Base-by-base conservation (phyloP, 768 basidiomycete genomes). In the Rhodotorula taiwanensis region DNA sequence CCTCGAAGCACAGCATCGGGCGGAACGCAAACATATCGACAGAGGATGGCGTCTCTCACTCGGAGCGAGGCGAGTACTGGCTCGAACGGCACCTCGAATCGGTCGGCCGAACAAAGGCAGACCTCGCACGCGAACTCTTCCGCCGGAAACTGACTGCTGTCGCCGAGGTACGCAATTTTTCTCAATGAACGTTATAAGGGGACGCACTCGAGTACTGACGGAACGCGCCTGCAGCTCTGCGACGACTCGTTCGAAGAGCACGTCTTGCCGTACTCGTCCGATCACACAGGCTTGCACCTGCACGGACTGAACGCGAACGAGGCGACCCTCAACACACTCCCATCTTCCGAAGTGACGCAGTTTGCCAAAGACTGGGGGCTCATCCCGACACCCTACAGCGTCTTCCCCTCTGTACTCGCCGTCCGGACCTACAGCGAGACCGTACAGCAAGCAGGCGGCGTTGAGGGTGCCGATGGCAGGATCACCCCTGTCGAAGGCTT, bases 241-340 rank as follows among this genome's bases (percentile, higher is more conserved):
- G 95, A 99, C 72, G 95, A 99, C 76, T 82, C 81, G 0, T 98
- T 98, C 75, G 94, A 99, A 72, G 94, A 98, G 74, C 95, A 99
- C 72, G 94, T 98, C 58, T 81, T 99, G 0, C 79, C 83, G 0
- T 94, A 91, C 73, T 78, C 89, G 0, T 80, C 83, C 6, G 85
- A 94, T 25, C 83, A 83, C 62, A 88, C 90, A 0, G 94, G 93
- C 6, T 83, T 97, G 1, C 90, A 97, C 71, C 81, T 98, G 0
- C 95, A 98, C 77, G 94, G 94, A 4, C 78, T 98, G 52, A 97
- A 98, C 72, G 76, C 80, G 55, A 83, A 82, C 65, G 78, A 82
- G 7, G 73, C 77, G 3, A 81, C 80, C 56, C 93, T 98, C 75
- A 75, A 77, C 34, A 94, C 92, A 1, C 81, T 86, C 56, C 79